Base-by-base conservation (phyloP, 768 basidiomycete species). In the Hydnomerulius pinastri region DNA sequence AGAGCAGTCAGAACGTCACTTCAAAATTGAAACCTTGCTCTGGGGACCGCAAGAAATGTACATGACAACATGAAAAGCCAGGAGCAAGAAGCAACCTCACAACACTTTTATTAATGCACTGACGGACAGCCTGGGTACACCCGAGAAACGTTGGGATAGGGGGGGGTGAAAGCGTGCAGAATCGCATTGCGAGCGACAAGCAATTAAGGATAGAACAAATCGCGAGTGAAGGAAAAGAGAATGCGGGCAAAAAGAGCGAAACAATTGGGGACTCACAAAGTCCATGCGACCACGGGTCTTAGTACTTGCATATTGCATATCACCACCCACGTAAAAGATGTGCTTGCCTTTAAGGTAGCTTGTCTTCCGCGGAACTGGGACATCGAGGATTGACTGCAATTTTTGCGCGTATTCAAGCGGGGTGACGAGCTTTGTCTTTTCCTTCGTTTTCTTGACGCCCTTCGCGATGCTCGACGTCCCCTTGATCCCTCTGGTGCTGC, bases 301-400 rank as follows among this genome's bases (percentile, higher is more conserved):
- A 30, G 72, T 68, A 21, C 77, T 71, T 2, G 84, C 83, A 48
- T 71, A 74, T 21, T 62, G 71, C 73, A 77, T 73, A 63, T 89
- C 86, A 6, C 76, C 80, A 24, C 82, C 82, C 29, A 71, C 66
- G 57, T 83, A 86, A 59, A 80, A 82, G 27, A 88, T 79, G 40
- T 66, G 70, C 59, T 76, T 80, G 20, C 82, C 82, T 39, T 70
- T 67, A 18, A 87, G 71, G 58, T 77, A 79, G 25, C 48, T 53
- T 18, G 54, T 53, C 50, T 58, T 66, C 52, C 48, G 56, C 48
- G 39, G 55, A 15, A 48, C 54, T 12, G 57, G 51, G 37, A 56
- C 40, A 36, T 60, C 55, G 48, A 55, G 52, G 36, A 70, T 63
- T 4, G 70, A 69, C 23, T 73, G 70, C 13, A 84, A 64, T 53